phyloP scores from a whole-genome alignment of 2,329 filamentous ascomycete species.

The Neodidymelliopsis sp. region DNA sequence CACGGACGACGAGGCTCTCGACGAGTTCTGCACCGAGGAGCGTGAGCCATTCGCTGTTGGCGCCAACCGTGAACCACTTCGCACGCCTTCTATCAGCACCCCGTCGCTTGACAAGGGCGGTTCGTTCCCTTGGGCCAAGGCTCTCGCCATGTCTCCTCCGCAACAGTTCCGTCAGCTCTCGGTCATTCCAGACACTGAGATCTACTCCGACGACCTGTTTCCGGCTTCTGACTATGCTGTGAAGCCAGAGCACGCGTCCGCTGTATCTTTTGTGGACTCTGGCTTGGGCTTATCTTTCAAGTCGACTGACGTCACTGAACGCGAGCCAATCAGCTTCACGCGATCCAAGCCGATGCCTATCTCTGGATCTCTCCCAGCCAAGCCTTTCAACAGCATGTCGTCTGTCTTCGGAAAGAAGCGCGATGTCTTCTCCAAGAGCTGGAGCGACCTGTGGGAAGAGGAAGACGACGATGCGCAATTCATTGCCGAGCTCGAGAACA shows the following conservation, averaged over 20 bases:
- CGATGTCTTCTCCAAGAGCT: conserved; percentile 92
- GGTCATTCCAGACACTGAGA: conserved; percentile 79
- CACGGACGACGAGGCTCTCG: conserved; percentile 85
- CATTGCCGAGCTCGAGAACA: conserved; percentile 66
- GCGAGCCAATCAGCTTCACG: conserved; percentile 58
- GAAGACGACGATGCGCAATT: conserved; percentile 77
- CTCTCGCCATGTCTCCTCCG: conserved; percentile 77
- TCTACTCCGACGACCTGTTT: conserved; percentile 85
- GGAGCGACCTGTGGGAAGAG: conserved; percentile 98
- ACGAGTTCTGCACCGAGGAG: conserved; percentile 91
- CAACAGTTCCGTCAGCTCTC: conserved; percentile 83
- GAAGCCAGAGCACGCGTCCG: conserved; percentile 78
- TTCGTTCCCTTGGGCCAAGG: conserved; percentile 95
- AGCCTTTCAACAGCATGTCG: conserved; percentile 73
- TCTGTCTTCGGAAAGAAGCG: conserved; percentile 80
- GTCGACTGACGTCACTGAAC: conserved; percentile 55
- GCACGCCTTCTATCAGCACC: conserved; percentile 92
- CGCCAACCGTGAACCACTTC: conserved; percentile 91
- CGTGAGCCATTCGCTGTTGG: conserved; percentile 77
- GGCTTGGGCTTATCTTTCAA: conserved; percentile 82
- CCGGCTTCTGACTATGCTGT: conserved; percentile 78
- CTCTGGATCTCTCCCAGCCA: conserved; percentile 75
- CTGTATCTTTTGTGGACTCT: conserved; percentile 85
- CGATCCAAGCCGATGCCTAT: conserved; percentile 78
- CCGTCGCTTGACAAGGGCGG: conserved; percentile 77